Base-by-base conservation (phyloP, 225 moss, liverwort and hornwort species). In the Sphagnum tenellum region DNA sequence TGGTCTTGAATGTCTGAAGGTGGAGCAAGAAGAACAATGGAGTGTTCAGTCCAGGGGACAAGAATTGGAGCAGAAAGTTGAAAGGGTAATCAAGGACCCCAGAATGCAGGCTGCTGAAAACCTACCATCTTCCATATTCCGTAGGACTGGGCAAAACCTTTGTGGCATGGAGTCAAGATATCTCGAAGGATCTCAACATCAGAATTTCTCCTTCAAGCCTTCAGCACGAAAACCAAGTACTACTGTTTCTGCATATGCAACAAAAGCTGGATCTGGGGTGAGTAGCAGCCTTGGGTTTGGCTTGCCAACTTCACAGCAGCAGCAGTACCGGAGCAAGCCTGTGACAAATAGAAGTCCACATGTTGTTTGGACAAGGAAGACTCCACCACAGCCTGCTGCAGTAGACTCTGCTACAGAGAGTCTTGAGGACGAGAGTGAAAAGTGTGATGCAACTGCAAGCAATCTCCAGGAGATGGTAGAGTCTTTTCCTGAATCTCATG, bases 341-440 rank as follows among this genome's bases (percentile, higher is more conserved):
- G 2, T 66, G 4, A 29, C 29, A 29, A 49, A 66, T 8, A 83
- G 44, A 49, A 67, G 81, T 50, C 10, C 70, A 5, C 81, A 78
- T 50, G 84, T 66, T 55, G 72, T 85, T 44, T 96, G 96, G 96
- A 7, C 92, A 2, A 82, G 75, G 2, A 96, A 96, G 29, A 29
- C 29, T 29, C 29, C 29, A 29, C 29, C 29, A 45, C 49, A 69
- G 67, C 73, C 84, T 12, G 71, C 64, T 64, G 44, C 12, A 60
- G 14, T 48, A 5, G 65, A 84, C 13, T 5, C 67, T 46, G 8
- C 61, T 9, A 74, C 79, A 65, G 73, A 79, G 13, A 48, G 8
- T 2, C 58, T 70, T 12, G 74, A 84, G 50, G 67, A 73, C 6
- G 50, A 55, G 5, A 56, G 11, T 44, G 64, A 2, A 8, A 44